Evolutionary conservation across 202 grass and related monocot species (phyloP), one percentile per base, ranked within the genome.

Genomic region (Eragrostis tef): DNA sequence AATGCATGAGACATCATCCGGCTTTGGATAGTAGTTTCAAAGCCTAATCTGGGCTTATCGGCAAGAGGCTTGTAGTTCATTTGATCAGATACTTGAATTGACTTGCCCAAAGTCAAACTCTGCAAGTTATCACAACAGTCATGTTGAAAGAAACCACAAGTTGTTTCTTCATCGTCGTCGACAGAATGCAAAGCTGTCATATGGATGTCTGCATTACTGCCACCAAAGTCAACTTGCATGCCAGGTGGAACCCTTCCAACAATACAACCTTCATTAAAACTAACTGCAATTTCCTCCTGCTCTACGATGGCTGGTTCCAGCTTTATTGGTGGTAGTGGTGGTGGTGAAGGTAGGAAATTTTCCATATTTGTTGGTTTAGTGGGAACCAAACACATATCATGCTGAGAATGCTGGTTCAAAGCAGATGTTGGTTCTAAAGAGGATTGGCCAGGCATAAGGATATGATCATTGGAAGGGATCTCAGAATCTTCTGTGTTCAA

Each of bases 401-500:
- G 31, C 19, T 74, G 42, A 14, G 75, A 62, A 53, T 84, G 78
- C 52, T 75, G 67, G 52, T 70, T 62, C 0, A 52, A 73, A 17
- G 50, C 53, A 74, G 51, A 73, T 21, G 17, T 68, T 31, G 11
- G 73, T 73, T 74, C 76, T 79, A 85, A 70, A 88, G 83, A 79
- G 73, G 56, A 69, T 44, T 82, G 72, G 6, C 70, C 17, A 69
- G 76, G 74, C 66, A 79, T 79, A 42, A 43, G 22, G 24, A 88
- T 51, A 81, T 89, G 75, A 70, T 86, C 65, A 52, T 87, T 94
- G 75, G 51, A 82, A 45, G 94, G 91, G 70, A 97, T 92, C 70
- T 92, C 89, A 76, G 74, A 53, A 87, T 92, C 84, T 83, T 94
- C 86, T 24, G 75, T 89, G 65, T 91, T 97, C 67, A 97, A 81